Evolutionary conservation across 1,139 yeast species (phyloP).

Genomic region (Trichomonascaceae sp.): DNA sequence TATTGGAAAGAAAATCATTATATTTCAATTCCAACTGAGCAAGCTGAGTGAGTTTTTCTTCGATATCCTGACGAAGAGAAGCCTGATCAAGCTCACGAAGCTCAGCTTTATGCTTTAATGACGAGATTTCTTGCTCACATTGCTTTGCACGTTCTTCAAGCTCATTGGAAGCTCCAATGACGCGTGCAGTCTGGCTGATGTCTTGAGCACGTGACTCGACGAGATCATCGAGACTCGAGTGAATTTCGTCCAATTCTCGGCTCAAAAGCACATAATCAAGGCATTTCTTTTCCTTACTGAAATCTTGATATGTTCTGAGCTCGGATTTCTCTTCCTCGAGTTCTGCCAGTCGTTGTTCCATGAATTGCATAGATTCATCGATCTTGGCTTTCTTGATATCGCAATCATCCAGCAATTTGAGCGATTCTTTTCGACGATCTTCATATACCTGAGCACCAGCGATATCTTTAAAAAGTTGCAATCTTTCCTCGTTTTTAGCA

Average conservation of each 20-base stretch:
- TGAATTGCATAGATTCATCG: constrained; percentile 63
- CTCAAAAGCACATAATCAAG: constrained; percentile 73
- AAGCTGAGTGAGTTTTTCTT: constrained; percentile 33
- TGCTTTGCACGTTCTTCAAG: constrained; percentile 45
- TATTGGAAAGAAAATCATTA: constrained; percentile 19
- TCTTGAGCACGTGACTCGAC: constrained; percentile 10
- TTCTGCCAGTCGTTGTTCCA: constrained; percentile 67
- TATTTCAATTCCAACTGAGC: constrained; percentile 33
- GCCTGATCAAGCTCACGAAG: constrained; percentile 39
- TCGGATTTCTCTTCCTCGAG: constrained; percentile 78
- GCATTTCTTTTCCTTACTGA: constrained; percentile 64
- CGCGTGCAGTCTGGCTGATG: constrained; percentile 6
- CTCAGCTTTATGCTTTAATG: constrained; percentile 36
- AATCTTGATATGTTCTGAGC: constrained; percentile 58
- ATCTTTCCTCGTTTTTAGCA: constrained; percentile 78
- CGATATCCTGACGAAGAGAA: constrained; percentile 44
- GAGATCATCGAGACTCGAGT: constrained; percentile 8
- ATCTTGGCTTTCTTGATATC: constrained; percentile 65
- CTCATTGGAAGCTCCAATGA: constrained; percentile 12
- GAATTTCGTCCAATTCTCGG: constrained; percentile 49
- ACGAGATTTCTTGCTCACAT: constrained; percentile 44
- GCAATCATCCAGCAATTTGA: constrained; percentile 72
- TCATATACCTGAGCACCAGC: constrained; percentile 96
- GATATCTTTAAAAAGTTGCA: constrained; percentile 76
- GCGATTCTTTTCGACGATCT: constrained; percentile 67